Base-by-base conservation (phyloP, 2,329 filamentous ascomycete genomes). In the Penicillium aurantiogriseum region DNA sequence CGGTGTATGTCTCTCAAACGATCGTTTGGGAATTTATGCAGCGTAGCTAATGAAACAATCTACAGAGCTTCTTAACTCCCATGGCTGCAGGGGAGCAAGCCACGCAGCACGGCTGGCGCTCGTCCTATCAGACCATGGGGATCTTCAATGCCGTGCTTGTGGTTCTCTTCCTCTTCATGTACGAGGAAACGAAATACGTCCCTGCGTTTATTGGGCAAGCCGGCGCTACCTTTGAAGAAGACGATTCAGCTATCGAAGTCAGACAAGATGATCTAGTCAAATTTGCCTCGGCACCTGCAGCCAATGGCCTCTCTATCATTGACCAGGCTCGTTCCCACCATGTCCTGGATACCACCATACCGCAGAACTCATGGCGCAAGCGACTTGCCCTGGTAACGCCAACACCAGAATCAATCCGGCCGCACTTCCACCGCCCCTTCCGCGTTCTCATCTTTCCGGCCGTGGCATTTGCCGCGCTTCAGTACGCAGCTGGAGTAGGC, bases 401-500 rank as follows among this genome's bases (percentile, higher is more conserved):
- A 5, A 67, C 67, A 0, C 51, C 64, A 1, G 67, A 69, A 7
- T 42, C 70, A 1, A 65, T 73, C 27, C 71, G 64, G 69, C 66
- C 66, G 19, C 67, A 72, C 31, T 69, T 66, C 44, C 70, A 69
- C 36, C 69, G 71, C 13, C 72, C 72, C 0, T 69, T 74, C 49
- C 51, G 64, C 15, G 64, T 71, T 1, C 60, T 77, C 4, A 57
- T 63, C 23, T 76, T 79, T 11, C 77, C 77, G 1, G 74, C 76
- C 0, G 72, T 79, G 10, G 47, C 76, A 25, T 79, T 76, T 50
- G 74, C 73, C 0, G 74, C 69, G 0, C 25, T 79, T 0, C 74
- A 78, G 45, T 78, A 77, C 43, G 76, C 75, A 3, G 69, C 69
- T 0, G 65, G 74, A 0, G 68, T 79, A 2, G 70, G 67, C n/a